Evolutionary conservation across 1,284 basidiomycete genomes (phyloP), one percentile per base, ranked within the genome.

Genomic region (Apiotrichum sp.): DNA sequence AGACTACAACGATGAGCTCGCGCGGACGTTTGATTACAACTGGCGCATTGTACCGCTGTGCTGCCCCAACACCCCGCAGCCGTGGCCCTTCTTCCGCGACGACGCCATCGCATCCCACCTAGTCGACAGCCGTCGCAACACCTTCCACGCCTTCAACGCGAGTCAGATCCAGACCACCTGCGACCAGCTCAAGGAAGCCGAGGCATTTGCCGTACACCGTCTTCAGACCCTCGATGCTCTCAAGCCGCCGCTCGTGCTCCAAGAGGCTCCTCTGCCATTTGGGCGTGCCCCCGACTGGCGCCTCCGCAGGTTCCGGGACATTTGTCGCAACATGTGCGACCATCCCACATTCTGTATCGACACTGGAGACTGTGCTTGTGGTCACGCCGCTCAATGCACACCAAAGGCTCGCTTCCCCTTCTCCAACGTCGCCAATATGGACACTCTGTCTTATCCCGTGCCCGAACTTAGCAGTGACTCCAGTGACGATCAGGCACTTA

Each of bases 311-410:
- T 29, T 52, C 38, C 10, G 8, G 3, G 53, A 57, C 13, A 35
- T 58, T 3, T 71, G 69, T 55, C 58, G 57, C 22, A 71, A 66
- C 45, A 50, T 65, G 6, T 71, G 69, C 57, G 65, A 69, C 53
- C 68, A 68, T 51, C 69, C 69, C 2, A 66, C 64, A 5, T 45
- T 67, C 42, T 72, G 70, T 45, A 29, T 72, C 47, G 67, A 70
- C 54, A 69, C 68, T 9, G 67, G 67, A 31, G 51, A 63, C 52
- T 72, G 70, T 55, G 64, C 62, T 13, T 72, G 70, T 35, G 62
- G 56, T 8, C 57, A 63, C 35, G 49, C 55, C 1, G 56, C 63
- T 2, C 50, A 57, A 7, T 71, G 69, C 47, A 22, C 52, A 1
- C 41, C 60, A 4, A 57, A 54, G 2, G 11, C 42, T 5, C 61